Percentiles rank a stretch among this genome's conserved stretches.
These are phyloP conservation scores for Botrytis fragariae DNA, from an alignment of 2,329 filamentous ascomycete species.

Conservation along the genomic window DNA sequence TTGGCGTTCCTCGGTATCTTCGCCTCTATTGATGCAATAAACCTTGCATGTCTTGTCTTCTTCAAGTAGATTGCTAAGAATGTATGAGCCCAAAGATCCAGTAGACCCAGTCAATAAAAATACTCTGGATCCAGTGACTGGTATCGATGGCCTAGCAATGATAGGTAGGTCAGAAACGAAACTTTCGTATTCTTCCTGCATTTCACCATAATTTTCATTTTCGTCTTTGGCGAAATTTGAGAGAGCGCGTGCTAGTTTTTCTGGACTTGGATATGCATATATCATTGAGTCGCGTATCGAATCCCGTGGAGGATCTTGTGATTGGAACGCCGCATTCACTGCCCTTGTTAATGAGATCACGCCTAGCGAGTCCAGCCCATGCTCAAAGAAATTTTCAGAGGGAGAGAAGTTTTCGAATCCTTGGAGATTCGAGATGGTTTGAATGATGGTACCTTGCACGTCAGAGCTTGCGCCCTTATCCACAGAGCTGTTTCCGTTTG, in stretches of 20 bases:
- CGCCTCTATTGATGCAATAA: slow-evolving; percentile 48
- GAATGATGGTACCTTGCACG: slow-evolving; percentile 28
- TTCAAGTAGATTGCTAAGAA: slow-evolving; percentile 42
- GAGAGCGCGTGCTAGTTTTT: neutral
- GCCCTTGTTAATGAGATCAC: slow-evolving; percentile 14
- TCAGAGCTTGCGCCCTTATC: neutral
- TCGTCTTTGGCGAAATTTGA: neutral
- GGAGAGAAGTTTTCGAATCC: slow-evolving; percentile 3
- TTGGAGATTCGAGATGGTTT: neutral
- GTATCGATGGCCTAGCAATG: neutral
- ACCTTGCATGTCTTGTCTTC: slow-evolving; percentile 41
- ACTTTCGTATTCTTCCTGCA: slow-evolving; percentile 2
- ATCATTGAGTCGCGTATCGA: neutral
- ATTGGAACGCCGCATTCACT: neutral
- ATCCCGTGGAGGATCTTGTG: neutral
- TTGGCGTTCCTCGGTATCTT: slow-evolving; percentile 23
- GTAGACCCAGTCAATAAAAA: slow-evolving; percentile 48
- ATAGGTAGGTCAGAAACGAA: slow-evolving; percentile 8
- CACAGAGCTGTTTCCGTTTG: neutral
- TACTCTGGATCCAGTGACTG: neutral
- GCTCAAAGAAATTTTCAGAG: slow-evolving; percentile 9
- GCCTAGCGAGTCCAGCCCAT: slow-evolving; percentile 21
- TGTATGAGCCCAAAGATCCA: slow-evolving; percentile 48
- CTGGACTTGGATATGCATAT: neutral
- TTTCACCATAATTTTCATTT: neutral